phyloP scores from a whole-genome alignment of 331 rosid genomes.

The Cydonia oblonga region DNA sequence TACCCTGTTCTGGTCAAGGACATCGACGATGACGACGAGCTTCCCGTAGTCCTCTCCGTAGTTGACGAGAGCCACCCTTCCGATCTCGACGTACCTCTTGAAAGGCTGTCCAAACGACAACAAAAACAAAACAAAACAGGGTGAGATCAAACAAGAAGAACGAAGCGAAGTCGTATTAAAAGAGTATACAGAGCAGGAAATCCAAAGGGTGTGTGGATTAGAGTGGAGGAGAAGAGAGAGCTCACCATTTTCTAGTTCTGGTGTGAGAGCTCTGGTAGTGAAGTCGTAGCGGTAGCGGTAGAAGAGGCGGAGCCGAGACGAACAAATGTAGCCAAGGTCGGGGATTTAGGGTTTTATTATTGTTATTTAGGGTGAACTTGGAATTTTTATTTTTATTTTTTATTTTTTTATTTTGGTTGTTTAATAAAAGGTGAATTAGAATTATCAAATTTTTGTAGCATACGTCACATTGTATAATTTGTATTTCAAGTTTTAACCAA shows the following conservation, averaged over 20 bases:
- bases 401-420: too few species aligned
- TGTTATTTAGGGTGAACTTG: too few species aligned
- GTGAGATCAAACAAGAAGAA: not conserved
- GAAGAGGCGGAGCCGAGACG: not conserved
- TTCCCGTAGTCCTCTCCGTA: constrained; percentile 75
- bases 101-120: constrained; percentile 44
- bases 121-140: not conserved
- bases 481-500: too few species aligned
- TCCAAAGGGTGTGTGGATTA: not conserved
- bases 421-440: too few species aligned
- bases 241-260: constrained; percentile 42
- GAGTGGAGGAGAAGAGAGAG: not conserved
- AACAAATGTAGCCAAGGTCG: not conserved
- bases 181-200: not conserved
- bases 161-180: not conserved
- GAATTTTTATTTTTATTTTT: too few species aligned
- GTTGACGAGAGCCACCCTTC: constrained; percentile 83
- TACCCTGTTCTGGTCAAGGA: constrained; percentile 84
- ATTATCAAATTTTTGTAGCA: too few species aligned
- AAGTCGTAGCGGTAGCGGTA: not conserved
- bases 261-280: not conserved
- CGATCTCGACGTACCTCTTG: constrained; percentile 89
- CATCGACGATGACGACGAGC: constrained; percentile 91
- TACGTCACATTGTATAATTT: too few species aligned
- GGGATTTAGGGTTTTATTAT: constrained; percentile 28